Percentiles rank a stretch among this genome's conserved stretches.
These are phyloP conservation scores for Hortaea sp. DNA, from an alignment of 2,329 filamentous ascomycete genomes.

Conservation along the genomic window DNA sequence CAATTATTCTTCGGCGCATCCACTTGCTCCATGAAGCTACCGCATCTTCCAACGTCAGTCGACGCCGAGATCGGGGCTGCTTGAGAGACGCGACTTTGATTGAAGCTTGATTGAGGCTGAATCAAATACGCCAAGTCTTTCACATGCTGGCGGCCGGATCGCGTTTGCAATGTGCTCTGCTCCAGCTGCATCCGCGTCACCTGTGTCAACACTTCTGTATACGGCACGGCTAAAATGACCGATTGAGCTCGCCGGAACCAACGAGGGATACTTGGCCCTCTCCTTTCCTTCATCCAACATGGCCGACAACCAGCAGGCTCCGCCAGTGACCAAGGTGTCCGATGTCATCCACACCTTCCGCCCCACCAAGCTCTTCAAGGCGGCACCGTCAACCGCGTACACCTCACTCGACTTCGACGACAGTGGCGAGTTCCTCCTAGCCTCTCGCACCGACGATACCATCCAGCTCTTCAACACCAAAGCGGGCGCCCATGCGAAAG, in stretches of 20 bases:
- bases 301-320: constrained; percentile 13
- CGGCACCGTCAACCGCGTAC: constrained; percentile 48
- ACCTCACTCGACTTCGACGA: constrained; percentile 96
- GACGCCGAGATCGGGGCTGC: too few species aligned
- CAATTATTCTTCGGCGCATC: too few species aligned
- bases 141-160: neutral
- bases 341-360: constrained; percentile 71
- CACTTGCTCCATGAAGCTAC: too few species aligned
- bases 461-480: constrained; percentile 92
- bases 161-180: too few species aligned
- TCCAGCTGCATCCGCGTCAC: too few species aligned
- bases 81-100: too few species aligned
- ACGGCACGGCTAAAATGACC: too few species aligned
- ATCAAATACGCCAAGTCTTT: constrained; percentile 1
- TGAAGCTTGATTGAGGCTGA: neutral
- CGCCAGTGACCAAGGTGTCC: constrained; percentile 49
- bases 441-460: constrained; percentile 85
- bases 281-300: constrained; percentile 6
- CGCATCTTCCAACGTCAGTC: too few species aligned
- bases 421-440: constrained; percentile 82
- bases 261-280: too few species aligned
- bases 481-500: constrained; percentile 81
- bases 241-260: too few species aligned
- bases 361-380: constrained; percentile 50
- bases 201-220: too few species aligned